Base-by-base conservation (phyloP, 2,329 filamentous ascomycete genomes). In the Penicillium sp. region DNA sequence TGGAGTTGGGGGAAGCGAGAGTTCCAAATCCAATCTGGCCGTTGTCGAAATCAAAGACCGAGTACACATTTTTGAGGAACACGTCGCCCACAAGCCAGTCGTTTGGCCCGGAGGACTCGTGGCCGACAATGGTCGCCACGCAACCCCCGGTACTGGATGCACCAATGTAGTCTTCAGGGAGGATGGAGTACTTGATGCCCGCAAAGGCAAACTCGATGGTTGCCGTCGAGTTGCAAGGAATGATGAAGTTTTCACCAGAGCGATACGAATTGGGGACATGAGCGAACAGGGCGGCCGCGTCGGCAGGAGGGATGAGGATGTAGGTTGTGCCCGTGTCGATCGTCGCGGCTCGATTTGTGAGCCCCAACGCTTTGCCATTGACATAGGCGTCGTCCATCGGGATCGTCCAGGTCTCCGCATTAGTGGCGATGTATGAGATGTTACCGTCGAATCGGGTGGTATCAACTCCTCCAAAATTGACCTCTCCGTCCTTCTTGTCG, bases 41-140 rank as follows among this genome's bases (percentile, higher is more conserved):
- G 34, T 71, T 61, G 43, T 91, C 88, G 45, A 80, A 81, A 65
- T 95, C 90, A 64, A 94, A 95, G 25, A 93, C 84, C 1, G 82
- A 76, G 64, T 95, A 95, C 12, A 95, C 89, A 58, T 94, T 95
- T 73, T 94, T 95, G 52, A 95, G 70, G 59, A 95, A 95, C 1
- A 85, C 81, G 56, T 90, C 89, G 2, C 90, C 90, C 1, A 95
- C 69, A n/a, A 95, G 75, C 88, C 89, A 95, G 27, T 82, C 70
- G 32, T 71, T 64, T 59, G 58, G 75, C 1, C 75, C 70, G 40
- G 88, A 83, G 11, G 87, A 81, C 62, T 85, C 79, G 26, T 82
- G 76, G 1, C 85, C 86, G 45, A 89, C 84, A 33, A 95, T 80
- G 58, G 87, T 90, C 65, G 86, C 90, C 13, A 80, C 57, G 54